Evolutionary conservation across 148 eudicot genomes (phyloP).

Genomic region (Tetragonia tetragonoides): DNA sequence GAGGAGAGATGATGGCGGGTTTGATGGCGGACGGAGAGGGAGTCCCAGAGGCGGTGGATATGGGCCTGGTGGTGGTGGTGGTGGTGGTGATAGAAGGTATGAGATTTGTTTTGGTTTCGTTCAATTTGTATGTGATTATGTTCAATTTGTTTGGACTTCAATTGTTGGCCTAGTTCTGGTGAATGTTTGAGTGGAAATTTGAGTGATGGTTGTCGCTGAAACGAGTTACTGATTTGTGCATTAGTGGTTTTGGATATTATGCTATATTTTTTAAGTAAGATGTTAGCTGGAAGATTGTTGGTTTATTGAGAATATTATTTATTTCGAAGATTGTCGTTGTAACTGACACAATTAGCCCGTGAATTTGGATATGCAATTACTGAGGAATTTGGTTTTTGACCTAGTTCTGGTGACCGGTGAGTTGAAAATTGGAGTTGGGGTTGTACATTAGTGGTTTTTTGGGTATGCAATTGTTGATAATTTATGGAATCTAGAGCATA

Average conservation of each 20-base stretch:
- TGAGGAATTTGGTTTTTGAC: too few relatives aligned
- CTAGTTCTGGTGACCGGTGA: too few relatives aligned
- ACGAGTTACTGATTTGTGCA: background rate
- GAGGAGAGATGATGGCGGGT: constrained; percentile 66
- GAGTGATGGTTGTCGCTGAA: background rate
- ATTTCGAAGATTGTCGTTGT: too few relatives aligned
- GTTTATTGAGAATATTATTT: too few relatives aligned
- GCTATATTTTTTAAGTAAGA: background rate
- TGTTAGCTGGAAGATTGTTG: background rate
- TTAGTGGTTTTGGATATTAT: background rate
- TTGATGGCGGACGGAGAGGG: constrained; percentile 55
- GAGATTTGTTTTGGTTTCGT: background rate
- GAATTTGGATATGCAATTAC: too few relatives aligned
- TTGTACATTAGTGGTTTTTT: too few relatives aligned
- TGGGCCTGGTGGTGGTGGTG: constrained; percentile 23
- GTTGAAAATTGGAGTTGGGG: too few relatives aligned
- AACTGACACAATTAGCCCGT: too few relatives aligned
- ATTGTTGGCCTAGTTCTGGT: background rate
- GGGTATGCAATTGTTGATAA: too few relatives aligned
- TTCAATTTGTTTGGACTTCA: background rate
- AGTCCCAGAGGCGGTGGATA: constrained; percentile 57
- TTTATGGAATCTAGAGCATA: too few relatives aligned
- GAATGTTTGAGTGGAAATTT: background rate
- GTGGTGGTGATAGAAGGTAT: constrained; percentile 49
- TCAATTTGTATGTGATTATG: background rate